phyloP scores from a whole-genome alignment of 2,329 filamentous ascomycete genomes.

The Ascochyta rabiei region DNA sequence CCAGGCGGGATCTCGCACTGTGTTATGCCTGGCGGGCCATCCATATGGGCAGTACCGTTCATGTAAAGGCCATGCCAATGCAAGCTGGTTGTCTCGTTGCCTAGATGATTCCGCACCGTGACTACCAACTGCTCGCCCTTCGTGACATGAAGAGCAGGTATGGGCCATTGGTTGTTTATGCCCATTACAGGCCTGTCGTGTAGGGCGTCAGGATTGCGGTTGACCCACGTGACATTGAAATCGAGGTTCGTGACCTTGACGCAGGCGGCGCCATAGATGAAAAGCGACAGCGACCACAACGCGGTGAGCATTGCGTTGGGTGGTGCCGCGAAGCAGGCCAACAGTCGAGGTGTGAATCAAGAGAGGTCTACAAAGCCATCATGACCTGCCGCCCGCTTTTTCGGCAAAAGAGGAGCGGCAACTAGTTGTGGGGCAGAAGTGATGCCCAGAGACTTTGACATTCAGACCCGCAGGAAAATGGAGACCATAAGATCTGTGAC shows the following conservation, averaged over 20 bases:
- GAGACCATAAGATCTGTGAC: no score
- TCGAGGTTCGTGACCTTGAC: conserved; percentile 50
- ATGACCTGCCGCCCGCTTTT: not conserved
- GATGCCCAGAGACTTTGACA: not conserved
- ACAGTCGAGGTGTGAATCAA: no score
- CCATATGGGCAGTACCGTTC: conserved; percentile 75
- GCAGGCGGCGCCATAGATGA: conserved; percentile 16
- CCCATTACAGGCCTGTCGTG: conserved; percentile 59
- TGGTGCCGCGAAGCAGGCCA: not conserved
- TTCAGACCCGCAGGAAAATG: not conserved
- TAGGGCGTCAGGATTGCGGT: conserved; percentile 59
- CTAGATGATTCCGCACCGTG: conserved; percentile 68
- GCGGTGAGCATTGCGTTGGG: not conserved
- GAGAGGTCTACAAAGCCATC: not conserved
- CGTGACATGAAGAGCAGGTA: conserved; percentile 73
- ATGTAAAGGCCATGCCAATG: conserved; percentile 81
- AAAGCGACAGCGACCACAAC: conserved; percentile 8
- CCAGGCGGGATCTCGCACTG: conserved; percentile 64
- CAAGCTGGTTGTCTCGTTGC: conserved; percentile 67
- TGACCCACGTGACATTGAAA: conserved; percentile 61
- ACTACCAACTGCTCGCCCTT: conserved; percentile 74
- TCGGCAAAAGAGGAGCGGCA: not conserved
- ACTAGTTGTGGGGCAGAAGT: not conserved
- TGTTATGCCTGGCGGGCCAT: conserved; percentile 70
- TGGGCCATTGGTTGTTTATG: conserved; percentile 75